Base-by-base conservation (phyloP, 1,284 basidiomycete genomes). In the Cutaneotrichosporon dermatis region DNA sequence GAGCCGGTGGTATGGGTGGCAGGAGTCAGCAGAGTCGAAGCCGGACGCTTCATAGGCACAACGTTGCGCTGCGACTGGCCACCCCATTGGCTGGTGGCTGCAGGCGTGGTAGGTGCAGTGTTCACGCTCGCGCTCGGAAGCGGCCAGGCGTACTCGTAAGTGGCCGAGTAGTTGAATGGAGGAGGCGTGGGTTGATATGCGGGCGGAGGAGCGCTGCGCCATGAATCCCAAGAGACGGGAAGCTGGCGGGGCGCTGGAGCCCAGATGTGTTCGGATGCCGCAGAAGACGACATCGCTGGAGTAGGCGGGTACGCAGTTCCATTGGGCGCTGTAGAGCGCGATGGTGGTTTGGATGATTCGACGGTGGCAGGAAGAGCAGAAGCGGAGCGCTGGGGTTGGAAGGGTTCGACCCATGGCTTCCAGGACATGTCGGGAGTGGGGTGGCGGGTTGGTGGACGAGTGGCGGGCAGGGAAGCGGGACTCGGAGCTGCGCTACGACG, bases 21-120 rank as follows among this genome's bases (percentile, higher is more conserved):
- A 25, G 25, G 25, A 25, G 25, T 25, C 25, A 25, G 25, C 25
- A 25, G 25, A 25, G 25, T 25, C 25, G 25, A 25, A 25, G 25
- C 25, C 25, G 25, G 25, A 25, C 25, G 25, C 25, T 25, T 25
- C 25, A 25, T 25, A 25, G 25, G 25, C 25, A 25, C 25, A 25
- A 25, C 25, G 25, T 25, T 25, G 25, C 25, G 25, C 25, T 25
- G 25, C 25, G 25, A 25, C 25, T 25, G 25, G 25, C 25, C 25
- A 25, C 25, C 25, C 25, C 25, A 25, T 25, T 25, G 25, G 25
- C 25, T 25, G 25, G 25, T 25, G 25, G 25, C 25, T 25, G 25
- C 25, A 25, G 25, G 25, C 25, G 25, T 25, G 25, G 25, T 25
- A 90, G 90, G 56, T 58, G 15, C 56, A 44, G 3, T 25, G 25